Base-by-base conservation (phyloP, 2,329 filamentous ascomycete species). In the Didymella sp. region DNA sequence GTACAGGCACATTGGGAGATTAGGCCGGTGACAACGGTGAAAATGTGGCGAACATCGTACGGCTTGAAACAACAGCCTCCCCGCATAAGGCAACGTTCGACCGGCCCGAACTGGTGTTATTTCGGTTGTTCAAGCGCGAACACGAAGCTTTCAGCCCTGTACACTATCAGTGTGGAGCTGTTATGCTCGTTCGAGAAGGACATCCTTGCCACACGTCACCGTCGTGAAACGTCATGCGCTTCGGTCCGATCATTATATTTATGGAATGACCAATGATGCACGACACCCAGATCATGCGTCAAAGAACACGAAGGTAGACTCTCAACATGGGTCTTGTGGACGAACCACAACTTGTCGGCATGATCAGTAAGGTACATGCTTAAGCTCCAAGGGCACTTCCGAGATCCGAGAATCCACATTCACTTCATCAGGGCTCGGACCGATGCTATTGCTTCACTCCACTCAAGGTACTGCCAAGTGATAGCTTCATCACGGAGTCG, bases 1-100 rank as follows among this genome's bases (percentile, higher is more conserved):
- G 25, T 13, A 6, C 28, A 21, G 8, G 30, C 2, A 17, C 12
- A 22, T 8, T 44, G 47, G 19, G 47, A 59, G 43, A 59, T 59
- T 59, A 51, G 7, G 4, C 24, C 46, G 51, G 35, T 15, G 35
- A 28, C 19, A 25, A 52, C 52, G 56, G 56, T 37, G 37, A 21
- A 40, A 64, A 53, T 56, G 50, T 59, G 61, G 58, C 47, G 51
- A 60, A 51, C 37, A 54, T 49, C 38, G 24, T 48, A 43, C 41
- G 38, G 38, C 28, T 45, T 59, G 56, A 61, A 64, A 64, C 54
- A 52, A 21, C 30, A 43, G 33, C 46, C 24, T 38, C 28, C 15
- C 45, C 44, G n/a, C 17, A 52, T n/a, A 1, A 6, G 45, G 60
- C 40, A 51, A 17, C 28, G 44, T 50, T 58, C 50, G 40, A 46